Conservation (phyloP, 176 grass and related monocot species). For the Aegilops umbellulata region DNA sequence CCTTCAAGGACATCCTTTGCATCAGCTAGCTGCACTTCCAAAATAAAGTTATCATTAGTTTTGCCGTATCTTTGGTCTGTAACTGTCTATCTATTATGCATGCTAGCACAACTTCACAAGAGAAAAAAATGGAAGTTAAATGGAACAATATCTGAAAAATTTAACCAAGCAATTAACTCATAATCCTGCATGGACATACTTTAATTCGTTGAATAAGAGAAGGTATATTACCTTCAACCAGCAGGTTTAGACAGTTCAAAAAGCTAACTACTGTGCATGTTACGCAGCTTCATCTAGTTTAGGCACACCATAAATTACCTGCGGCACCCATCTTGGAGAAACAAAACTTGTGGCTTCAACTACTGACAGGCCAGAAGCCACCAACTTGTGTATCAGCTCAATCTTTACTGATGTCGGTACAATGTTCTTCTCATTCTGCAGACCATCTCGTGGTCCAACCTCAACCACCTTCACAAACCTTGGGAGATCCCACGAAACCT, state of each 20-base stretch:
- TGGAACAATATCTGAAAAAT: background rate
- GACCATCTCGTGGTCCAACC: conserved; percentile 86
- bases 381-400: conserved; percentile 84
- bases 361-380: conserved; percentile 66
- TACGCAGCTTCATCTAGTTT: background rate
- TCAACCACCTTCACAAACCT: conserved; percentile 88
- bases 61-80: background rate
- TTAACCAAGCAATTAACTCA: background rate
- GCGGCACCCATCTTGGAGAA: conserved; percentile 95
- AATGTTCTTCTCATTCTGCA: conserved; percentile 77
- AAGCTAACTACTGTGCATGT: background rate
- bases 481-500: conserved; percentile 69
- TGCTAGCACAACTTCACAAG: background rate
- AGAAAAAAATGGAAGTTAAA: background rate
- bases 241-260: background rate
- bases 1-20: conserved; percentile 85
- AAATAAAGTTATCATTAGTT: background rate
- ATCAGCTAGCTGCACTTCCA: conserved; percentile 67
- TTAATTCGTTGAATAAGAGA: background rate
- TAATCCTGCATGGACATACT: background rate
- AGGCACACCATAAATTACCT: conserved; percentile 47
- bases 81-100: background rate
- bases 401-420: conserved; percentile 89
- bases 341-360: conserved; percentile 99
- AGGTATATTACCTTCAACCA: background rate